Percentiles rank a stretch among this genome's conserved stretches.
These are phyloP conservation scores for Tolypocladium guangdongense DNA, from an alignment of 2,329 filamentous ascomycete species.

Conservation along the genomic window DNA sequence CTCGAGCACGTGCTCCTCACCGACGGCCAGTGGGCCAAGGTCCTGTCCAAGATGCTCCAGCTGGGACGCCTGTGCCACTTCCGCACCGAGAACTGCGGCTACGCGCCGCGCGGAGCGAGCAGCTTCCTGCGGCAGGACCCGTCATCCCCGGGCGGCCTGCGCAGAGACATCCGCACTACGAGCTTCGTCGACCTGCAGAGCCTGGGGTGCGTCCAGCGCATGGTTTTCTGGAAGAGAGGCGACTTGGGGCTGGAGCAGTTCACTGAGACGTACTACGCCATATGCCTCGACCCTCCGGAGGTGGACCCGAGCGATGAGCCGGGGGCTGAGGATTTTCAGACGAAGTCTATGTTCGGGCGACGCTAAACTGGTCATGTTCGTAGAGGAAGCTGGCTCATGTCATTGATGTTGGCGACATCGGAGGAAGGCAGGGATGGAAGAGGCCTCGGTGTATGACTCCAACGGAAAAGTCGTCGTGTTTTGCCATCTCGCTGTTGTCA, in stretches of 20 bases:
- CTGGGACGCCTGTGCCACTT: not conserved
- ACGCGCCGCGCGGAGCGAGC: not conserved
- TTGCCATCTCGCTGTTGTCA: not conserved
- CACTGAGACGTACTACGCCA: not conserved
- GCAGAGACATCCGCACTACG: too few relatives aligned
- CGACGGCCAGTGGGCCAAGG: not conserved
- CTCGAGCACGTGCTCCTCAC: not conserved
- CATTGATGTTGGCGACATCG: not conserved
- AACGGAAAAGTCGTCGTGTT: too few relatives aligned
- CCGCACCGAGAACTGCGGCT: not conserved
- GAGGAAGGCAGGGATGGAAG: not conserved
- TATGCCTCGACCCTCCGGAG: not conserved
- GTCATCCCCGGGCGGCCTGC: too few relatives aligned
- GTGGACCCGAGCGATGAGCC: not conserved
- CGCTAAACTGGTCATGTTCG: not conserved
- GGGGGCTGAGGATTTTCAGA: not conserved
- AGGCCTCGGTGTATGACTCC: not conserved
- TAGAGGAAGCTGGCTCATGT: not conserved
- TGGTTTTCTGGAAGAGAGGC: not conserved
- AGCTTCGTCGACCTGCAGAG: too few relatives aligned
- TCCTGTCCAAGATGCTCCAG: not conserved
- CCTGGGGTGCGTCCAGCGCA: not conserved
- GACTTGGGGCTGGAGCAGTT: not conserved
- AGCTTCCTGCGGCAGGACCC: not conserved
- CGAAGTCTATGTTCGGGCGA: not conserved